Percentiles rank a stretch among this genome's conserved stretches.
phyloP scores from a whole-genome alignment of 2,329 filamentous ascomycete species.

The Colletotrichum sp. region DNA sequence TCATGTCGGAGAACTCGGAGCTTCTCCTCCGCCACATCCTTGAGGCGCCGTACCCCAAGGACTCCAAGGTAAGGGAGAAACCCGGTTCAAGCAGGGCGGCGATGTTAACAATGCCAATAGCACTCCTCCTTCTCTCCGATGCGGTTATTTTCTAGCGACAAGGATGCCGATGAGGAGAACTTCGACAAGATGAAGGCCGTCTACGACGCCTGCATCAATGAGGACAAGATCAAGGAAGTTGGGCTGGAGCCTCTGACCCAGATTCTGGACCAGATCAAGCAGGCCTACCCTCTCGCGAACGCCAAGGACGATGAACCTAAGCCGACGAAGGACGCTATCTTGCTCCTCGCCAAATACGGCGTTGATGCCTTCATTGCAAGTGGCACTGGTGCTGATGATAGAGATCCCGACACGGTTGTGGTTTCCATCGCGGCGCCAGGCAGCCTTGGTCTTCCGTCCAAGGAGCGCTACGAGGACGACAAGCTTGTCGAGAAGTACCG shows the following conservation, averaged over 20 bases:
- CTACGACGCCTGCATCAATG: slow-evolving; percentile 71
- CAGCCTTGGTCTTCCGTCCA: slow-evolving; percentile 65
- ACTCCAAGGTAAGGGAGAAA: slow-evolving; percentile 35
- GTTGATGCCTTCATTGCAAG: slow-evolving; percentile 43
- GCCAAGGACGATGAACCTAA: slow-evolving; percentile 32
- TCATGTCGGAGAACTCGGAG: slow-evolving; percentile 66
- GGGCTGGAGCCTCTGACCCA: slow-evolving; percentile 62
- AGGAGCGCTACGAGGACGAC: slow-evolving; percentile 64
- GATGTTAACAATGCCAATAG: slow-evolving; percentile 30
- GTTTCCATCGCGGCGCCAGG: slow-evolving; percentile 47
- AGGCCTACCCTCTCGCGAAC: neutral
- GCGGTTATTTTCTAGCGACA: slow-evolving; percentile 37
- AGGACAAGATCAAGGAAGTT: slow-evolving; percentile 57
- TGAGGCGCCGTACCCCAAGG: slow-evolving; percentile 59
- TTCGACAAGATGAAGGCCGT: slow-evolving; percentile 69
- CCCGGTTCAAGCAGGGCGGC: slow-evolving; percentile 5
- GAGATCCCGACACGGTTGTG: slow-evolving; percentile 41
- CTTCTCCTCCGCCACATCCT: slow-evolving; percentile 66
- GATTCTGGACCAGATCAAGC: slow-evolving; percentile 51
- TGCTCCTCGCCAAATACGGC: slow-evolving; percentile 51
- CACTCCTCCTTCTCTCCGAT: slow-evolving; percentile 55
- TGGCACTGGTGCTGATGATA: slow-evolving; percentile 46
- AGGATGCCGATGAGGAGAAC: slow-evolving; percentile 62
- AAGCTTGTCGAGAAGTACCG: slow-evolving; percentile 58
- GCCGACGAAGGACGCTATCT: slow-evolving; percentile 44